Conservation (phyloP, 2,329 filamentous ascomycete species). For the Trichoderma atroviride region DNA sequence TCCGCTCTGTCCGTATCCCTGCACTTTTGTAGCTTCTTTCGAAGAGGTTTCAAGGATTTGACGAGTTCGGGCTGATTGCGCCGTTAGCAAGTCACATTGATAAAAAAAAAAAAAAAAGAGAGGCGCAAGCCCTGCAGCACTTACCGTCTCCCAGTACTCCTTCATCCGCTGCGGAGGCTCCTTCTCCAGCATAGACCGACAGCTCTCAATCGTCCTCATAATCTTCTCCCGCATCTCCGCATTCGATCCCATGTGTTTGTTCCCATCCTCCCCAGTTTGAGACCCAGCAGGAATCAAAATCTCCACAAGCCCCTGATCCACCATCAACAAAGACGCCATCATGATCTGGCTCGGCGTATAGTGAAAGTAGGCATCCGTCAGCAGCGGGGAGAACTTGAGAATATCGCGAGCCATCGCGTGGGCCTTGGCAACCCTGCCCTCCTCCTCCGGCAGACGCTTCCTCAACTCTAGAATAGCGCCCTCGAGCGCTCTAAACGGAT, state of each 20-base stretch:
- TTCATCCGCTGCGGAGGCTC: constrained; percentile 60
- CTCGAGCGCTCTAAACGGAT: constrained; percentile 86
- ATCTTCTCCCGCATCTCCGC: constrained; percentile 50
- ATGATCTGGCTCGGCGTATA: constrained; percentile 94
- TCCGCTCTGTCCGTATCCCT: constrained; percentile 75
- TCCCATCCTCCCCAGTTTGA: constrained; percentile 35
- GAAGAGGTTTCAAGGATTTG: constrained; percentile 57
- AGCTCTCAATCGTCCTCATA: constrained; percentile 51
- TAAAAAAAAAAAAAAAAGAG: no score
- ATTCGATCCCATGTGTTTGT: constrained; percentile 23
- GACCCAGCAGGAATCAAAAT: constrained; percentile 46
- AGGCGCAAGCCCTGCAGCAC: no score
- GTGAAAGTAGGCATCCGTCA: constrained; percentile 97
- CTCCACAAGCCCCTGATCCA: constrained; percentile 66
- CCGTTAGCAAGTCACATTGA: constrained; percentile 28
- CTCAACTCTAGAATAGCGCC: constrained; percentile 83
- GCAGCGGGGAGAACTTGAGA: constrained; percentile 76
- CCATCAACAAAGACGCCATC: constrained; percentile 76
- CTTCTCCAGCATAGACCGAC: constrained; percentile 57
- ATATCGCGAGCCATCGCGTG: constrained; percentile 74
- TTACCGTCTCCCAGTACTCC: constrained; percentile 57
- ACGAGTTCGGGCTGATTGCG: constrained; percentile 45
- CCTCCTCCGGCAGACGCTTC: constrained; percentile 65
- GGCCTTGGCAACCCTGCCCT: constrained; percentile 57
- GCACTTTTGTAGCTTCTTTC: constrained; percentile 72